Base-by-base conservation (phyloP, 2,329 filamentous ascomycete genomes). In the Albophoma yamanashiensis region DNA sequence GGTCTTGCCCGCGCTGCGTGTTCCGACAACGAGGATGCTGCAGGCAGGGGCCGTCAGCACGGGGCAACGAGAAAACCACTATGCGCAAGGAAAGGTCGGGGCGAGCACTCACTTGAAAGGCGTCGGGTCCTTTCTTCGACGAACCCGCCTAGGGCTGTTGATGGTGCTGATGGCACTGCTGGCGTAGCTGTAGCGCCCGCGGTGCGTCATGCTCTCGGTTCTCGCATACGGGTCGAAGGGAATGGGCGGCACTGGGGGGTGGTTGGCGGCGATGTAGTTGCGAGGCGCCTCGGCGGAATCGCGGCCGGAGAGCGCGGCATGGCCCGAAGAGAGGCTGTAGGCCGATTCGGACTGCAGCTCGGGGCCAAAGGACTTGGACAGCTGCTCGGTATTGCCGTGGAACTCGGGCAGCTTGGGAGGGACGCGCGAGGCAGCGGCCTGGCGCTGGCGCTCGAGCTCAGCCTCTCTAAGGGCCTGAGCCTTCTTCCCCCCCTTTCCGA, bases 61-160 rank as follows among this genome's bases (percentile, higher is more conserved):
- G 27, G 55, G 40, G 53, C 59, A 22, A 60, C 39, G 27, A 45
- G 34, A 12, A 31, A 17, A 31, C 36, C 11, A 20, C 34, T 6
- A 25, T 25, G 38, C 17, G 22, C 17, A n/a, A 12, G n/a, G 8
- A 14, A 58, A 36, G 22, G 45, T 34, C 43, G n/a, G 42, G n/a
- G 22, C 50, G n/a, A 36, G 5, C 11, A 83, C 92, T 83, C 80
- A 97, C 93, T 99, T 99, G 84, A 97, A 96, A 0, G 94, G 92
- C 14, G 93, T 97, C 11, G 94, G 94, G 71, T 99, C 94, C 80
- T 96, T 97, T 78, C 94, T 88, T 79, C 93, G 89, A 68, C 94
- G 87, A 66, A 97, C 88, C 71, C 92, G 87, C 66, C 94, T 87
- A 64, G 94, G 93, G 74, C 89, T 96, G 78, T 96, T 96, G 77